These are phyloP conservation scores for Leccinum ochraceum DNA, from an alignment of 768 basidiomycete species.

Conservation along the genomic window DNA sequence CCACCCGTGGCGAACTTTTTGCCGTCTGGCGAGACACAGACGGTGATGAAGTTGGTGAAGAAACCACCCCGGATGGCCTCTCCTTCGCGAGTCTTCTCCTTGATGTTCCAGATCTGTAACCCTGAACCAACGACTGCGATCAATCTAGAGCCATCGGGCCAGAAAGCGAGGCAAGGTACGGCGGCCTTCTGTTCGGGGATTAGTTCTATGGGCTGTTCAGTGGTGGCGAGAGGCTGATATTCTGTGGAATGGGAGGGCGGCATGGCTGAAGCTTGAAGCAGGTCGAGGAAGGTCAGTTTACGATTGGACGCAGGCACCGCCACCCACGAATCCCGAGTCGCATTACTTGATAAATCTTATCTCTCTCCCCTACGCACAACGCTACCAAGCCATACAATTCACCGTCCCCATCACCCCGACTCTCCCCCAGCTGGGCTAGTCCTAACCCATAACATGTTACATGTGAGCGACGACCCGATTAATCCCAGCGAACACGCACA, in stretches of 20 bases:
- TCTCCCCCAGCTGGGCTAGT: background rate
- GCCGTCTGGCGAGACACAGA: conserved; percentile 25
- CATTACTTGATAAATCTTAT: conserved; percentile 19
- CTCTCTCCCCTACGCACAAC: background rate
- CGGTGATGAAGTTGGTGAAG: conserved; percentile 30
- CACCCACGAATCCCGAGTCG: conserved; percentile 3
- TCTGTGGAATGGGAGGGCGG: conserved; percentile 4
- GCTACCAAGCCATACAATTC: background rate
- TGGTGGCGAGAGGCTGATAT: background rate
- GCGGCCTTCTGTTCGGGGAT: conserved; percentile 21
- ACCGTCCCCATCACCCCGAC: background rate
- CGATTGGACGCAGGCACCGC: conserved; percentile 12
- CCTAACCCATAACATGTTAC: background rate
- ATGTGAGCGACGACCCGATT: conserved; percentile 1
- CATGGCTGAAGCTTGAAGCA: conserved; percentile 15
- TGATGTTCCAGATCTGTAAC: conserved; percentile 28
- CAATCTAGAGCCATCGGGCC: conserved; percentile 27
- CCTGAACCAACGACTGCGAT: conserved; percentile 29
- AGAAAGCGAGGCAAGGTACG: conserved; percentile 25
- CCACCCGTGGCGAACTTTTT: conserved; percentile 27
- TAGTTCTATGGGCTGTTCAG: conserved; percentile 15
- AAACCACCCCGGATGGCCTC: conserved; percentile 25
- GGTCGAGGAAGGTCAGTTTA: conserved; percentile 6
- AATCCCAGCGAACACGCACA: background rate
- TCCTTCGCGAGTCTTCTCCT: conserved; percentile 21